phyloP scores from a whole-genome alignment of 495 filamentous ascomycete genomes.

The Neurospora sp. region DNA sequence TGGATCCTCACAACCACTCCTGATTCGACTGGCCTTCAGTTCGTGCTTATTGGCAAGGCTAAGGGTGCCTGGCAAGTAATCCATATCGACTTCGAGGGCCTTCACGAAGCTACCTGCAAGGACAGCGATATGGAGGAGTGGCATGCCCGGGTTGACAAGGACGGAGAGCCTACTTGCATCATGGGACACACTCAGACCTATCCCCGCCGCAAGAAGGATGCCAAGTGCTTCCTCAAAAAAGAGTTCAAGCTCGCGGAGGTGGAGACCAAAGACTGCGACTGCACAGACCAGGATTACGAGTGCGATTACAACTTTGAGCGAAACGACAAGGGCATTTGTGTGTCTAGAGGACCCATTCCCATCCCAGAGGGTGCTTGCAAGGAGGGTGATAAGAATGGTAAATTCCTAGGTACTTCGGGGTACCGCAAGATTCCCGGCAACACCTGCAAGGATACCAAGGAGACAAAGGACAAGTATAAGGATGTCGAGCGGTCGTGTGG shows the following conservation, averaged over 20 bases:
- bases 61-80: constrained; percentile 47
- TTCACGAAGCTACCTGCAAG: constrained; percentile 74
- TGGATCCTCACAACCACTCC: constrained; percentile 70
- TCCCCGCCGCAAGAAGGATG: constrained; percentile 68
- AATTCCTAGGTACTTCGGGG: constrained; percentile 73
- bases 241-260: constrained; percentile 66
- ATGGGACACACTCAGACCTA: constrained; percentile 92
- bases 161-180: constrained; percentile 73
- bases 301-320: constrained; percentile 83
- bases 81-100: constrained; percentile 68
- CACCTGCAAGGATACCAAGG: constrained; percentile 51
- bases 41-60: constrained; percentile 56
- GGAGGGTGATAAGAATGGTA: constrained; percentile 47
- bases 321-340: constrained; percentile 49
- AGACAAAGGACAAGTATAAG: constrained; percentile 48
- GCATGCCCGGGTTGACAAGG: constrained; percentile 70
- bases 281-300: constrained; percentile 76
- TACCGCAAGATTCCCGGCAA: constrained; percentile 91
- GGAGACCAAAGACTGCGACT: constrained; percentile 61
- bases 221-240: constrained; percentile 79
- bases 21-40: constrained; percentile 85
- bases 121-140: constrained; percentile 77
- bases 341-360: constrained; percentile 37
- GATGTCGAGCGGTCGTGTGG: constrained; percentile 47
- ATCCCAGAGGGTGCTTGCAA: constrained; percentile 59